Percentiles rank a stretch among this genome's conserved stretches.
Conservation (phyloP, 2,329 filamentous ascomycete species). For the Geoglossum cookeanum region DNA sequence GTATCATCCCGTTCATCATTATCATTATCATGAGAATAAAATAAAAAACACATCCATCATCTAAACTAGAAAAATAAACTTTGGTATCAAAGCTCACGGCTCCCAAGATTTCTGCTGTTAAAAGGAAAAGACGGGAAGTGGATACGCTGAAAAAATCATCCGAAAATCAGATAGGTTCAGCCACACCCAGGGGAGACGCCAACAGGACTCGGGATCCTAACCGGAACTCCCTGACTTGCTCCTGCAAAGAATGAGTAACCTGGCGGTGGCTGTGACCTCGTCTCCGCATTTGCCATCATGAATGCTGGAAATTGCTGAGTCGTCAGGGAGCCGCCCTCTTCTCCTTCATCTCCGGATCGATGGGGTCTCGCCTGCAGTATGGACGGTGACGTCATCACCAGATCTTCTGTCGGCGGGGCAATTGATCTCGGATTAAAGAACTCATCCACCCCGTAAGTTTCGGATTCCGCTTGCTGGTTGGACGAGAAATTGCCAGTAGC, state of each 20-base stretch:
- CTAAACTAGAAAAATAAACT: too few species aligned
- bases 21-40: too few species aligned
- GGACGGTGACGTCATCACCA: background rate
- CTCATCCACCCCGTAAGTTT: background rate
- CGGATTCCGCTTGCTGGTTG: background rate
- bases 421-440: background rate
- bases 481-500: background rate
- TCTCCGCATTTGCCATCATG: background rate
- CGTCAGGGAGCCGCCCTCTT: background rate
- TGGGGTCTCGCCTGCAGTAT: background rate
- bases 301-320: background rate
- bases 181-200: background rate
- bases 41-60: too few species aligned
- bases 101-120: background rate
- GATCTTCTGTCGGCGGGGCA: background rate
- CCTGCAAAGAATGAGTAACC: conserved; percentile 1
- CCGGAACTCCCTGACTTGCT: background rate
- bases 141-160: background rate
- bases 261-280: background rate
- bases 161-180: background rate
- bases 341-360: background rate
- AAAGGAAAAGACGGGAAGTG: background rate
- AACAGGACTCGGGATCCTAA: conserved; percentile 1
- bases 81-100: too few species aligned
- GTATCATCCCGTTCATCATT: too few species aligned